Base-by-base conservation (phyloP, 371 early-diverging fungal genomes). In the Actinomortierella ambigua region DNA sequence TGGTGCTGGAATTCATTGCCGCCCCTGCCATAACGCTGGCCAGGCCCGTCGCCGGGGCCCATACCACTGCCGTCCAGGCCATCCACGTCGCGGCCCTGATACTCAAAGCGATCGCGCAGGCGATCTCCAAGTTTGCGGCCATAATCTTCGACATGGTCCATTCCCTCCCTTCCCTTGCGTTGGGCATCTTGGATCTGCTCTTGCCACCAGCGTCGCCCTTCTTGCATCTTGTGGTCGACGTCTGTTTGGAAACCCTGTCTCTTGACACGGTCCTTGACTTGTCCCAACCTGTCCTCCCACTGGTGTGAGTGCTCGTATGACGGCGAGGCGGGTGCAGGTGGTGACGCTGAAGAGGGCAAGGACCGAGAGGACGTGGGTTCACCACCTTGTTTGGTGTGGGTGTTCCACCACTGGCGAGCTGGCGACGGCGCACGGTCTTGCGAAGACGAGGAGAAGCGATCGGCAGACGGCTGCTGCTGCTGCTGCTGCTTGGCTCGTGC, bases 391-490 rank as follows among this genome's bases (percentile, higher is more conserved):
- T 11, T 34, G 11, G 34, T 6, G 34, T 34, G 34, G 34, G 34
- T 34, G 61, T 64, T 60, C 69, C 69, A 64, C 69, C 69, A 69
- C 2, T 17, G 48, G 20, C 24, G 22, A 22, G 48, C 34, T 2
- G 68, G 23, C 6, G 40, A 40, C 2, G 39, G 18, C 9, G 42
- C 48, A 18, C 50, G 50, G 46, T 71, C 71, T 29, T 65, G 57
- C 3, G 48, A 27, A 15, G 64, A 64, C 1, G 65, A n/a, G n/a
- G n/a, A n/a, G n/a, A n/a, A n/a, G n/a, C n/a, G 60, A n/a, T 61
- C 71, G 8, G 62, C 49, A 6, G 59, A 42, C n/a, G n/a, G n/a
- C n/a, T n/a, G n/a, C n/a, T n/a, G n/a, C n/a, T n/a, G n/a, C n/a
- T n/a, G n/a, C n/a, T n/a, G n/a, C 17, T 29, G 28, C 56, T 56